Evolutionary conservation across 169 alveolate species (phyloP), one percentile per base, ranked within the genome.

Genomic region (Pseudocohnilembus persalinus): DNA sequence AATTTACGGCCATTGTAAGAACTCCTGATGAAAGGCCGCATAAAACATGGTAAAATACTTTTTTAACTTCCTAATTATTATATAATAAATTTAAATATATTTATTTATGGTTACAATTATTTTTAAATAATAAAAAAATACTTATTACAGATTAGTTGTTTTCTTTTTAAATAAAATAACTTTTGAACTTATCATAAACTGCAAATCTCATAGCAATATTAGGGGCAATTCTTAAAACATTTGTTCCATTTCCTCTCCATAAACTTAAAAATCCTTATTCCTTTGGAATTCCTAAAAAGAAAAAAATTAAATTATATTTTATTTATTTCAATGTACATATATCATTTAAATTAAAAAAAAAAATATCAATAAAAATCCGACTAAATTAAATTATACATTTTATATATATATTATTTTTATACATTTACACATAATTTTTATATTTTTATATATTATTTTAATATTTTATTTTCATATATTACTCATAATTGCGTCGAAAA

Each of bases 211-310:
- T 73, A 32, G 76, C 87, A 33, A 80, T 72, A 82, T 74, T 82
- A 0, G 87, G 87, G 49, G 49, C 75, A 24, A 80, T 74, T 31
- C 68, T 31, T 11, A 82, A 65, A n/a, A 82, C 68, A 82, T 82
- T 82, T 0, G 68, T n/a, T 32, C 82, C 87, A 74, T 82, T 82
- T 27, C 87, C 87, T 74, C 81, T 82, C 87, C 87, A 82, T 25
- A 82, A 74, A n/a, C 81, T 31, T 26, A 32, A 33, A 4, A 82
- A 74, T 15, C 87, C 87, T 73, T 82, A 35, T 25, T 64, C 75
- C 34, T 74, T 82, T 29, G 35, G 75, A 11, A 82, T 33, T 20
- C 68, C 68, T 49, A 49, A 4, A 49, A 49, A 49, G n/a, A n/a
- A n/a, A n/a, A n/a, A n/a, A n/a, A n/a, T n/a, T n/a, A n/a, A n/a